Conservation (phyloP, 1,284 basidiomycete genomes). For the Ustilago loliicola region DNA sequence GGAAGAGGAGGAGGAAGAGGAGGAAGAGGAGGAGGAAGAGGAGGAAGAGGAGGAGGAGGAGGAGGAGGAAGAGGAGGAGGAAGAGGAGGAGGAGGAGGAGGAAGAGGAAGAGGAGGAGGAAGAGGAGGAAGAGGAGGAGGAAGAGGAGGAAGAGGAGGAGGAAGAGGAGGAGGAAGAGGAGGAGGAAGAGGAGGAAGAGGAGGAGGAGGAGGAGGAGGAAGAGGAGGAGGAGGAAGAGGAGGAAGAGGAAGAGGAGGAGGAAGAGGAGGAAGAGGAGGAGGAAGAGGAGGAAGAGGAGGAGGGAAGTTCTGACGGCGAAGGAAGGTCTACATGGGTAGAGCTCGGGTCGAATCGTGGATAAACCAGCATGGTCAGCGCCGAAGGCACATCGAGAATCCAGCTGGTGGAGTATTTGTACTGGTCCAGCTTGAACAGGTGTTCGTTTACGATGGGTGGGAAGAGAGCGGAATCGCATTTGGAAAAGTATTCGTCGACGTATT, state of each 20-base stretch:
- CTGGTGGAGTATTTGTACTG: constrained; percentile 38
- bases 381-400: constrained; percentile 36
- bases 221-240: constrained; percentile 14
- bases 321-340: constrained; percentile 6
- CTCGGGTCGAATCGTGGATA: constrained; percentile 22
- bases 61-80: constrained; percentile 8
- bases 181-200: constrained; percentile 4
- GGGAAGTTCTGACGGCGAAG: constrained; percentile 11
- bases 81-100: constrained; percentile 5
- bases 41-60: constrained; percentile 6
- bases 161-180: constrained; percentile 8
- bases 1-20: constrained; percentile 6
- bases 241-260: constrained; percentile 4
- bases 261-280: constrained; percentile 8
- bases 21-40: constrained; percentile 1
- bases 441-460: constrained; percentile 42
- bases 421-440: constrained; percentile 45
- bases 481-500: constrained; percentile 55
- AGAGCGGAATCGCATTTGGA: constrained; percentile 20
- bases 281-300: constrained; percentile 8
- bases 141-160: constrained; percentile 5
- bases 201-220: neutral
- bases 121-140: constrained; percentile 1
- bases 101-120: constrained; percentile 8
- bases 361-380: constrained; percentile 38